Evolutionary conservation across 2,329 filamentous ascomycete genomes (phyloP).

Genomic region (Fusarium equiseti): DNA sequence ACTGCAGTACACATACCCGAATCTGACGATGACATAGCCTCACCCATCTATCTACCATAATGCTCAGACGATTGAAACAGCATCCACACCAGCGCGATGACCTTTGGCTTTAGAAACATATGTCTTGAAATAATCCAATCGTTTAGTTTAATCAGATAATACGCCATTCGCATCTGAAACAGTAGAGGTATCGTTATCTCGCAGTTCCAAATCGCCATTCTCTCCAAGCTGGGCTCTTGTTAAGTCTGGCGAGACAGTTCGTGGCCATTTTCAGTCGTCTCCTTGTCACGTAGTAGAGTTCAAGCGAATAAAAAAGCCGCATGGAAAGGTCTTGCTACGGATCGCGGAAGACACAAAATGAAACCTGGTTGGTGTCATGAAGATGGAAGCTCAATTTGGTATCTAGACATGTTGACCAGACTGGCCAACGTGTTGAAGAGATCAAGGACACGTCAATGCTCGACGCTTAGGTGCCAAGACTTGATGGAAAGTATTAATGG

Average conservation of each 20-base stretch:
- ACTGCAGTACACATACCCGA: fast-evolving
- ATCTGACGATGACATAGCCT: neutral
- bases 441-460: neutral
- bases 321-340: too few relatives aligned
- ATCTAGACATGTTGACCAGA: neutral
- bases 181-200: neutral
- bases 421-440: neutral
- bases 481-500: neutral
- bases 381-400: neutral
- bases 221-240: neutral
- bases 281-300: neutral
- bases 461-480: neutral
- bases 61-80: neutral
- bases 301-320: neutral
- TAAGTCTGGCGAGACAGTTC: neutral
- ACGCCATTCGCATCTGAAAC: neutral
- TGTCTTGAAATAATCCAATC: neutral
- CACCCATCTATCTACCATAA: neutral
- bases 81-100: neutral
- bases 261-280: neutral
- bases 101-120: neutral
- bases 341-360: neutral
- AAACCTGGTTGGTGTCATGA: neutral
- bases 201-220: neutral
- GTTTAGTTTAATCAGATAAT: fast-evolving